phyloP scores from a whole-genome alignment of 2,329 filamentous ascomycete species.

The Paradendryphiella salina region DNA sequence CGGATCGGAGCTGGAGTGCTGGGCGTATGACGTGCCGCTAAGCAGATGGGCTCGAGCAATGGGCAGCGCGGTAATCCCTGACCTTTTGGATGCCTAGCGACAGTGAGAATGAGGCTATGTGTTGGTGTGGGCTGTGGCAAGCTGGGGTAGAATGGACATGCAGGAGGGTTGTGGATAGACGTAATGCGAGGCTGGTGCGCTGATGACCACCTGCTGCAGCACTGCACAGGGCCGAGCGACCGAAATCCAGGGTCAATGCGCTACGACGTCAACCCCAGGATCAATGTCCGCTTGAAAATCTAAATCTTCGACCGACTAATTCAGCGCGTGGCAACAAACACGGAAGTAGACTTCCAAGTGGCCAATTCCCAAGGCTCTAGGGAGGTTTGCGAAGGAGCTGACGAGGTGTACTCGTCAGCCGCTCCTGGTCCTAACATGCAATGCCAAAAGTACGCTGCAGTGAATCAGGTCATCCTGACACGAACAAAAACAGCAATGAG shows the following conservation, averaged over 20 bases:
- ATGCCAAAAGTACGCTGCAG: conserved; percentile 1
- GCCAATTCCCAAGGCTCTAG: not conserved
- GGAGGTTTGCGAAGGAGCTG: conserved; percentile 3
- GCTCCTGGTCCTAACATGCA: conserved; percentile 7
- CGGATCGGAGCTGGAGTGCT: conserved; percentile 11
- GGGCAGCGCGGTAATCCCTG: conserved; percentile 1
- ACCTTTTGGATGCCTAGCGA: conserved; percentile 2
- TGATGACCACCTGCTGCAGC: conserved; percentile 11
- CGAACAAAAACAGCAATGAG: not conserved
- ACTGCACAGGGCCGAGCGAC: conserved; percentile 12
- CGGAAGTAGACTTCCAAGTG: not conserved
- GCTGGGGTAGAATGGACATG: conserved; percentile 12
- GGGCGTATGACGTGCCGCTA: conserved; percentile 16
- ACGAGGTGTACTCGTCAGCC: conserved; percentile 11
- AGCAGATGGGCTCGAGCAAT: conserved; percentile 11
- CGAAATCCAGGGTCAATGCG: conserved; percentile 15
- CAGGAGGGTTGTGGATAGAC: conserved; percentile 14
- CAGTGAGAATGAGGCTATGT: conserved; percentile 2
- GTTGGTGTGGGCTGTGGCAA: conserved; percentile 12
- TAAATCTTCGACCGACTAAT: not conserved
- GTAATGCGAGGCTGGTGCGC: conserved; percentile 17
- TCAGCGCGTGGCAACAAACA: not conserved
- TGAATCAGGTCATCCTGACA: not conserved
- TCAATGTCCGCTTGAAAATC: not conserved
- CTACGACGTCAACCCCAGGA: conserved; percentile 13